Conservation (phyloP, 1,284 basidiomycete species). For the Vanrija humicola region DNA sequence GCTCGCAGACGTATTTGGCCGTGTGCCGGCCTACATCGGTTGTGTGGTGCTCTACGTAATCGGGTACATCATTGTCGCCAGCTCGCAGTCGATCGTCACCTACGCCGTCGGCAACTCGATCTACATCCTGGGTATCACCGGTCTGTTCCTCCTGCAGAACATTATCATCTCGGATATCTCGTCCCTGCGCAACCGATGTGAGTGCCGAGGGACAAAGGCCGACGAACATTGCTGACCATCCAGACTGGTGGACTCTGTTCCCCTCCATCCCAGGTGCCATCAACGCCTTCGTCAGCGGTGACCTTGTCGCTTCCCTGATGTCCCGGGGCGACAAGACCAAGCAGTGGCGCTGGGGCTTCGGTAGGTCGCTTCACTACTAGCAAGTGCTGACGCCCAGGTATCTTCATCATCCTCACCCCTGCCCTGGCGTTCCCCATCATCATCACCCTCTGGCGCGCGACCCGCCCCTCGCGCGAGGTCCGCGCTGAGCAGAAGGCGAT, state of each 20-base stretch:
- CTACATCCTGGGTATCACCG: constrained; percentile 44
- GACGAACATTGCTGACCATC: neutral
- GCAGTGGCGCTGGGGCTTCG: constrained; percentile 44
- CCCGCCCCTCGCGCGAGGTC: constrained; percentile 36
- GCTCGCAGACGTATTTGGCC: constrained; percentile 62
- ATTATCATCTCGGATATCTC: constrained; percentile 51
- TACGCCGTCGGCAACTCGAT: constrained; percentile 43
- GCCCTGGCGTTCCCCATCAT: constrained; percentile 24
- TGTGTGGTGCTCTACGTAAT: constrained; percentile 41
- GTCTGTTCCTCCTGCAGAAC: constrained; percentile 39
- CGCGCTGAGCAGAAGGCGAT: constrained; percentile 30
- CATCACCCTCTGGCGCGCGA: constrained; percentile 43
- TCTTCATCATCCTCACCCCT: constrained; percentile 30
- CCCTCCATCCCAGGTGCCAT: constrained; percentile 48
- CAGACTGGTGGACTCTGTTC: constrained; percentile 46
- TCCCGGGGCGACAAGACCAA: constrained; percentile 5
- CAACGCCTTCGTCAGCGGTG: constrained; percentile 19
- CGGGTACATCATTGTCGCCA: constrained; percentile 42
- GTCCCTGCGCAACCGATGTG: constrained; percentile 44
- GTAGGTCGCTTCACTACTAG: constrained; percentile 30
- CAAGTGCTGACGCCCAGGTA: constrained; percentile 55
- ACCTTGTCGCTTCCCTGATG: constrained; percentile 18
- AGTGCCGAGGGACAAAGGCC: neutral
- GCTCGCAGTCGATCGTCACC: constrained; percentile 26
- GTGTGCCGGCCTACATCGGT: constrained; percentile 39